Evolutionary conservation across 305 asterid species (phyloP), one percentile per base, ranked within the genome.

Genomic region (Petunia hybrid): DNA sequence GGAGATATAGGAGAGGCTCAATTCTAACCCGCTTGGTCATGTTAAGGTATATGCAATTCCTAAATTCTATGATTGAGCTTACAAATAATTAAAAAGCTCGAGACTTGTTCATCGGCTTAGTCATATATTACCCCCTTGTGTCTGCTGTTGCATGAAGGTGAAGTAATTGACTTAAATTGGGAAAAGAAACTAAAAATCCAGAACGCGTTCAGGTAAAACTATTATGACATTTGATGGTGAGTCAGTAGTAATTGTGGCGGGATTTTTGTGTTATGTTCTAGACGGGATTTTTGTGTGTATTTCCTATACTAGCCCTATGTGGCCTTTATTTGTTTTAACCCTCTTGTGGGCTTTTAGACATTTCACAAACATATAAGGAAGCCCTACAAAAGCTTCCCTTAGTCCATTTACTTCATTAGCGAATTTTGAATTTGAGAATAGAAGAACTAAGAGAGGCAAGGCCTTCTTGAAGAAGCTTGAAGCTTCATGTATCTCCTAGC

Each of bases 101-200:
- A 61, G 6, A 6, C 67, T 8, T 61, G 35, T 9, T 31, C 67
- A 62, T 62, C 67, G 35, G 42, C 4, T 9, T 36, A 62, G 35
- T 62, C n/a, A 62, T 62, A 35, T 62, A 0, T 2, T 62, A 35
- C 42, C 67, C 67, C 67, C 4, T 62, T 40, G 14, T 62, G 31
- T 62, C 67, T 62, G 8, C 41, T 62, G 5, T 62, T 62, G 14
- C 41, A 62, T 35, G 67, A 62, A 62, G 68, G 9, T 35, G 42
- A 14, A 62, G 66, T 62, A 62, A 62, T 42, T 9, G n/a, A 62
- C 68, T 62, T 31, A 62, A 62, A 62, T 62, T 62, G 41, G 68
- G 42, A 9, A 62, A 62, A 62, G 31, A 22, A 62, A 36, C 68
- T 62, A n/a, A 8, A 62, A 62, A 36, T 22, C n/a, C 16, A 35